Percentiles rank a stretch among this genome's conserved stretches.
phyloP scores from a whole-genome alignment of 495 filamentous ascomycete genomes.

The Wilcoxina mikolae region DNA sequence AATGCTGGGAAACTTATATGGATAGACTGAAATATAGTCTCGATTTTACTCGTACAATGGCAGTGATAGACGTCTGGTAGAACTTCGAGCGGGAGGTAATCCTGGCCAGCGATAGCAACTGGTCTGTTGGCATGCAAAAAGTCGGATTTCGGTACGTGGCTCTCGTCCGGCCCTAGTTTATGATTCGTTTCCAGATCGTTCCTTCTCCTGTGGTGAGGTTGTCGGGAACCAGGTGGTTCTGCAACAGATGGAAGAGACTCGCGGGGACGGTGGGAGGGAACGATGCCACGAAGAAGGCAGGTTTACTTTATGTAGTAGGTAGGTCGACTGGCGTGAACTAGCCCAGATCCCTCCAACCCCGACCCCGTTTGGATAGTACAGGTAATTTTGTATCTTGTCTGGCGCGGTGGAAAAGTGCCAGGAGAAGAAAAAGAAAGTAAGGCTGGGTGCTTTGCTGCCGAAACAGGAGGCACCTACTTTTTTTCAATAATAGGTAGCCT shows the following conservation, averaged over 20 bases:
- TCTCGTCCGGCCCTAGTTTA: constrained; percentile 16
- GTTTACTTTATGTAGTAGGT: constrained; percentile 9
- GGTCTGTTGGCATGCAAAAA: constrained; percentile 13
- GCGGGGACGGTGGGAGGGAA: neutral
- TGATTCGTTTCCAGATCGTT: constrained; percentile 13
- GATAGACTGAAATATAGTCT: constrained; percentile 9
- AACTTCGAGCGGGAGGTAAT: neutral
- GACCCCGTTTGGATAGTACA: constrained; percentile 23
- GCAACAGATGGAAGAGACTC: constrained; percentile 11
- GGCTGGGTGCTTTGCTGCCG: constrained; percentile 5
- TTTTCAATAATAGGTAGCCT: constrained; percentile 4
- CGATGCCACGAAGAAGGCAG: constrained; percentile 15
- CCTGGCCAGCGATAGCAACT: neutral
- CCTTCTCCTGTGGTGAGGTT: constrained; percentile 18
- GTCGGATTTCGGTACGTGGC: constrained; percentile 11
- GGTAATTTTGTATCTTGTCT: constrained; percentile 23
- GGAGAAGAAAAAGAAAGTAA: constrained; percentile 18
- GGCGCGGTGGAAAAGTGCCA: constrained; percentile 9
- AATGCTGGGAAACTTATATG: constrained; percentile 27
- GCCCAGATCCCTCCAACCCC: constrained; percentile 14
- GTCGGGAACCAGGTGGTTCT: constrained; percentile 20
- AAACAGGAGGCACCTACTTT: neutral
- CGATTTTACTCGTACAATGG: no score
- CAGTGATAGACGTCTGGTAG: neutral
- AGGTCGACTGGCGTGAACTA: constrained; percentile 15